Evolutionary conservation across 1,284 basidiomycete genomes (phyloP), one percentile per base, ranked within the genome.

Genomic region (Pseudozyma tsukubaensis): DNA sequence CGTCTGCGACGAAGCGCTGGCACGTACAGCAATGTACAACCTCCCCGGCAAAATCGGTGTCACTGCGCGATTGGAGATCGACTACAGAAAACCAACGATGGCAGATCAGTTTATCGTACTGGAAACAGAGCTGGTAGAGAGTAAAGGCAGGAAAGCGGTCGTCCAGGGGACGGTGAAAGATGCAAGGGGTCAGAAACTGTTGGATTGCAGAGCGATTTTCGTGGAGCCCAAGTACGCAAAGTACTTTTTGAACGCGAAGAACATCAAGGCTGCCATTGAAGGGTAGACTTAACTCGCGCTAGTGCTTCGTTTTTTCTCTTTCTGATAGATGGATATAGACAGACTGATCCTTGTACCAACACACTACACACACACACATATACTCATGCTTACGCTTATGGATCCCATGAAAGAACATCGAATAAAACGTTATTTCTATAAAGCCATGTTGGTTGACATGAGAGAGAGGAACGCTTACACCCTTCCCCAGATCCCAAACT

Each of bases 11-110:
- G 95, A 98, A 86, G 88, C 88, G 2, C 85, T 97, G 43, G 94
- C 90, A 0, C 86, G 95, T 64, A 91, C 90, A 70, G 94, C 60
- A 44, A 64, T 70, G 54, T 55, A 80, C 67, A 72, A 67, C n/a
- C 67, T 97, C 0, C 94, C 94, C 0, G 91, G 92, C 35, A 91
- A 92, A 81, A 90, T 97, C 50, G 95, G 93, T n/a, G 94, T 98
- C 12, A 98, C 95, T 0, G 95, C 94, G 1, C 77, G 80, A 14
- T 64, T 86, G 6, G 79, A 83, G 50, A 63, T 86, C 52, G 73
- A 81, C 51, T 86, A 86, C 65, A 70, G 81, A 19, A 81, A 78
- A 24, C 85, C 85, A 9, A 82, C 81, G 2, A 74, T 75, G 36
- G 85, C 85, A 3, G 77, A 85, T 53, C 79, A 79, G 52, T 82